Percentiles rank a stretch among this genome's conserved stretches.
phyloP scores from a whole-genome alignment of 805 yeast species.

The Torulaspora delbrueckii region DNA sequence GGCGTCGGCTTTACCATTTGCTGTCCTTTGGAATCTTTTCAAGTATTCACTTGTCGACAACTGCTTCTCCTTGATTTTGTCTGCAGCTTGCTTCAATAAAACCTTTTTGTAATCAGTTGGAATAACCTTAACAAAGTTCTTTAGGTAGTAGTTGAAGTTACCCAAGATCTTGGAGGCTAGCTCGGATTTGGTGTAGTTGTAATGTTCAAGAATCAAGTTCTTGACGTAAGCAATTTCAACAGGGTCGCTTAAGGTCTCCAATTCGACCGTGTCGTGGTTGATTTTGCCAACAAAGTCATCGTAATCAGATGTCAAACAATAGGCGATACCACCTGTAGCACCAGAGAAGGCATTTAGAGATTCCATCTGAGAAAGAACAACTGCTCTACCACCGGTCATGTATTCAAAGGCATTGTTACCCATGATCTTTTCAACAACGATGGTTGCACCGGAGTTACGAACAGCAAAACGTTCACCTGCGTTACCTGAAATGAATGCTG shows the following conservation, averaged over 20 bases:
- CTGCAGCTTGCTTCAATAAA: slow-evolving; percentile 70
- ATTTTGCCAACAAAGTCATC: slow-evolving; percentile 82
- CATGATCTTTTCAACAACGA: slow-evolving; percentile 86
- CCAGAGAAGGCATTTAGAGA: slow-evolving; percentile 87
- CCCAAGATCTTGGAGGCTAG: slow-evolving; percentile 76
- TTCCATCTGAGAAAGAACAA: slow-evolving; percentile 86
- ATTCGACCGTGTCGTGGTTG: slow-evolving; percentile 76
- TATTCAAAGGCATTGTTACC: slow-evolving; percentile 99
- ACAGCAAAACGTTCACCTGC: slow-evolving; percentile 99
- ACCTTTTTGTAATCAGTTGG: slow-evolving; percentile 91
- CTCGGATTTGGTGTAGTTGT: slow-evolving; percentile 89
- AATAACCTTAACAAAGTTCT: slow-evolving; percentile 87
- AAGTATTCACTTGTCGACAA: slow-evolving; percentile 58
- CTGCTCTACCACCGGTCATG: slow-evolving; percentile 99
- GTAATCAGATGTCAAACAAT: slow-evolving; percentile 83
- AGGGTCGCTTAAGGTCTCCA: slow-evolving; percentile 73
- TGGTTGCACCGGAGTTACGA: slow-evolving; percentile 96
- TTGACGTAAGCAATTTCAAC: slow-evolving; percentile 90
- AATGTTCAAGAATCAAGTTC: slow-evolving; percentile 90
- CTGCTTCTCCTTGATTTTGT: slow-evolving; percentile 55
- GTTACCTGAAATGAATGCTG: slow-evolving; percentile 90
- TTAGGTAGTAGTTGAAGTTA: slow-evolving; percentile 84
- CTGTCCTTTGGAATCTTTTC: slow-evolving; percentile 60
- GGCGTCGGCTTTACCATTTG: slow-evolving; percentile 75
- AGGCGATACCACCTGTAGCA: slow-evolving; percentile 99